Base-by-base conservation (phyloP, 2,329 filamentous ascomycete species). In the Diaporthe sp. region DNA sequence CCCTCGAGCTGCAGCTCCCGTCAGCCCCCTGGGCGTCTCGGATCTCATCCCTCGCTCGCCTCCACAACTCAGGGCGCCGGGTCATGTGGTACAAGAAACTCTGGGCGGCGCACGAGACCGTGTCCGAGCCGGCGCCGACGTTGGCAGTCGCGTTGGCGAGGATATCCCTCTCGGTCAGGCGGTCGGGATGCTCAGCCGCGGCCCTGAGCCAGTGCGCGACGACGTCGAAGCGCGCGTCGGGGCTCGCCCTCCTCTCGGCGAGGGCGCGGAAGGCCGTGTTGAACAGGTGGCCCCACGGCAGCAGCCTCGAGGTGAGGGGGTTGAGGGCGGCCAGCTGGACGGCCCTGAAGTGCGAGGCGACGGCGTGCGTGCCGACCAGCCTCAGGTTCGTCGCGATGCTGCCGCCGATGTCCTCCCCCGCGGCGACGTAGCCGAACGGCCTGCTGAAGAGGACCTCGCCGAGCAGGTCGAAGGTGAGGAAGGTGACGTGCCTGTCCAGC, bases 361-460 rank as follows among this genome's bases (percentile, higher is more conserved):
- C 71, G 15, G 78, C 78, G 9, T 78, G 77, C 73, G 78, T 79
- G 39, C 73, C 65, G 34, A 73, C 76, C 9, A 80, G 71, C 71
- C 57, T 73, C 19, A 75, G 46, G 1, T 73, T 70, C 67, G 80
- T 81, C 39, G 73, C 76, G 49, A 85, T 82, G 34, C 82, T 79
- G 51, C 79, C 79, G 72, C 78, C 80, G 19, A 85, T 78, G 77
- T 84, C 82, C 55, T 77, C 73, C 15, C 79, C 82, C n/a, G 78
- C 77, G 37, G 80, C 77, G 31, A 83, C 73, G 73, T 82, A 83
- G 22, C 82, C 82, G 49, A 83, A 81, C 58, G 77, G 77, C 74
- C 79, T 80, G 46, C 80, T 81, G 72, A 82, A 82, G 55, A 81
- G 78, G 67, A 81, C 77, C 72, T 83, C 81, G n/a, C 82, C 81